Evolutionary conservation across 495 filamentous ascomycete genomes (phyloP), one percentile per base, ranked within the genome.

Genomic region (Penicillium chermesinum): DNA sequence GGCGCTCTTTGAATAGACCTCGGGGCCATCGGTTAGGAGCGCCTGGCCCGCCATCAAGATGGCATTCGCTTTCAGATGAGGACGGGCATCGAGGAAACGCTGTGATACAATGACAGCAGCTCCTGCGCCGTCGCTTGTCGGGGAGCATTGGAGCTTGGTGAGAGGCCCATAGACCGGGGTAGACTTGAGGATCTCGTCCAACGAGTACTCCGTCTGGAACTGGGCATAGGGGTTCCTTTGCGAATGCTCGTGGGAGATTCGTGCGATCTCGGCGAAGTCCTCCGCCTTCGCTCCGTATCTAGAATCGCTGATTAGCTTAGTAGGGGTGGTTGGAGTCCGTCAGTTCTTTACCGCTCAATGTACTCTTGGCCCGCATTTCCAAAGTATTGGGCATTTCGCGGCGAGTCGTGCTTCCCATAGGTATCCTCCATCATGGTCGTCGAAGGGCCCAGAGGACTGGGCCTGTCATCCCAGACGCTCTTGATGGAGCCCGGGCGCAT

Each of bases 81-180:
- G 89, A 8, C 87, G 78, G 0, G 82, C 80, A 51, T 89, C 82
- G 16, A 97, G 76, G 75, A 95, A 97, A 38, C 69, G 71, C 60
- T 95, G 81, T 0, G 89, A 93, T 16, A 95, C 89, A 19, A 97
- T 71, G 3, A 97, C 83, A 2, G 89, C 87, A 0, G 91, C 89
- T 0, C 88, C 91, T 22, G 82, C 86, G 33, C 91, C 91, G 64
- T 96, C 91, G 7, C 85, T 89, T 0, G 91, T 97, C 0, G 91
- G 91, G 58, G 89, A 95, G 74, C 81, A 84, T 64, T 84, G 80
- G 22, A 85, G 72, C 61, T 84, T 84, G 20, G 80, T 85, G 67
- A 96, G 71, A 71, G 91, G 63, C 74, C 81, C 71, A 80, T 93
- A 67, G 66, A 97, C 83, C 72, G 79, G 85, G 22, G 86, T 78